Evolutionary conservation across 148 eudicot species (phyloP).

Genomic region (Fagopyrum tataricum): DNA sequence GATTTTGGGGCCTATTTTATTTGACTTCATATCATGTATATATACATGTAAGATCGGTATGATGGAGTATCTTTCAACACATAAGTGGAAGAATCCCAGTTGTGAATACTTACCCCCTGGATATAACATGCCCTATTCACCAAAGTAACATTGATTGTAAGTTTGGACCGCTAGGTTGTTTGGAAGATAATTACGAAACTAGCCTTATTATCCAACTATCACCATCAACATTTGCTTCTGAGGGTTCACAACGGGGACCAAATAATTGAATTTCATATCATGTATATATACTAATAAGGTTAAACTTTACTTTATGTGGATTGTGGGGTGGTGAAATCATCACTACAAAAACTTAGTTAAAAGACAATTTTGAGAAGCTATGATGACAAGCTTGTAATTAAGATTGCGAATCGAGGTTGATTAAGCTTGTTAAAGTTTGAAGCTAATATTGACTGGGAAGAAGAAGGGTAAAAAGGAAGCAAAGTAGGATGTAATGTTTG

Average conservation of each 20-base stretch:
- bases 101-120: background rate
- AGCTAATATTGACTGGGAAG: background rate
- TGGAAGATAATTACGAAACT: background rate
- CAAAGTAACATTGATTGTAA: background rate
- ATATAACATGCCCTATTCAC: background rate
- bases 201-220: background rate
- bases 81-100: background rate
- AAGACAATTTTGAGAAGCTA: background rate
- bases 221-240: background rate
- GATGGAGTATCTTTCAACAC: background rate
- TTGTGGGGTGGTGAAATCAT: background rate
- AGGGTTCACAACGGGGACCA: slow-evolving; percentile 5
- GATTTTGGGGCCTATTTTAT: too few species aligned
- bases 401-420: background rate
- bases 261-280: background rate
- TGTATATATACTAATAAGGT: background rate
- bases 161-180: background rate
- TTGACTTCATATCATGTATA: too few species aligned
- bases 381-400: background rate
- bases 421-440: background rate
- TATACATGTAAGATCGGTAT: background rate
- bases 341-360: background rate
- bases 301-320: background rate
- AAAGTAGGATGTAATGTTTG: background rate
- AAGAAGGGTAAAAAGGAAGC: background rate